These are phyloP conservation scores for Colletotrichum brevisporum DNA, from an alignment of 2,329 filamentous ascomycete species.

Conservation along the genomic window DNA sequence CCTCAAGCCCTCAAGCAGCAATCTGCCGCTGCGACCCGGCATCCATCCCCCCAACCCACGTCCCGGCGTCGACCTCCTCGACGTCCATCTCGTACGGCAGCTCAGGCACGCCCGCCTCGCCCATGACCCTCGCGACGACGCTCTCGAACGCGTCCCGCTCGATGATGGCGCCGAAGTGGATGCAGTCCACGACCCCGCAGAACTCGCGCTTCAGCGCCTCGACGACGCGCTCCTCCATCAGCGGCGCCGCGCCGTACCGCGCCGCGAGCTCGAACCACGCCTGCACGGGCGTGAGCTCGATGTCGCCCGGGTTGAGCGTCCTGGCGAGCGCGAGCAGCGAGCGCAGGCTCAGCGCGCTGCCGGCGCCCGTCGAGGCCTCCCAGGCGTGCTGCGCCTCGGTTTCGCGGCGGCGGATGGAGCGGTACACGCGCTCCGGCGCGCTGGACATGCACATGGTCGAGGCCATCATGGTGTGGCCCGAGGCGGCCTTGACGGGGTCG, in stretches of 20 bases:
- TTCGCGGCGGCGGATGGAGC: conserved; percentile 31
- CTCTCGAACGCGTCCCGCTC: conserved; percentile 62
- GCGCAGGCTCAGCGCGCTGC: conserved; percentile 57
- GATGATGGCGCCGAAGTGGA: conserved; percentile 64
- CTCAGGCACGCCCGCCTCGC: conserved; percentile 36
- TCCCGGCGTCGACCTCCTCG: neutral
- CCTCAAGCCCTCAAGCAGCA: neutral
- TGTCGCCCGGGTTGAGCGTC: conserved; percentile 57
- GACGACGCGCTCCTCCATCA: conserved; percentile 54
- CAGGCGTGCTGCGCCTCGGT: conserved; percentile 46
- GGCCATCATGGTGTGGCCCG: conserved; percentile 62
- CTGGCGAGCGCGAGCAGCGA: conserved; percentile 61
- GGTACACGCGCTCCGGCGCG: conserved; percentile 54
- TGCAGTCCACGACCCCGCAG: conserved; percentile 59
- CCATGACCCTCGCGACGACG: conserved; percentile 58
- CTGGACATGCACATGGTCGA: conserved; percentile 57
- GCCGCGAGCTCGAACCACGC: conserved; percentile 67
- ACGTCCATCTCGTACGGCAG: conserved; percentile 31
- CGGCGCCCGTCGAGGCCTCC: conserved; percentile 44
- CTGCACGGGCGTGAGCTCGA: conserved; percentile 66
- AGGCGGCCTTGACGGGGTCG: conserved; percentile 48
- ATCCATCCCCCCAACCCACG: neutral
- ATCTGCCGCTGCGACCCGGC: conserved; percentile 10
- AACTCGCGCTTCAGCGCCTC: conserved; percentile 58
- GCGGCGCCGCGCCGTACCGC: conserved; percentile 54